Evolutionary conservation across 257 asterid species (phyloP), one percentile per base, ranked within the genome.

Genomic region (Parsonsia alboflavescens): DNA sequence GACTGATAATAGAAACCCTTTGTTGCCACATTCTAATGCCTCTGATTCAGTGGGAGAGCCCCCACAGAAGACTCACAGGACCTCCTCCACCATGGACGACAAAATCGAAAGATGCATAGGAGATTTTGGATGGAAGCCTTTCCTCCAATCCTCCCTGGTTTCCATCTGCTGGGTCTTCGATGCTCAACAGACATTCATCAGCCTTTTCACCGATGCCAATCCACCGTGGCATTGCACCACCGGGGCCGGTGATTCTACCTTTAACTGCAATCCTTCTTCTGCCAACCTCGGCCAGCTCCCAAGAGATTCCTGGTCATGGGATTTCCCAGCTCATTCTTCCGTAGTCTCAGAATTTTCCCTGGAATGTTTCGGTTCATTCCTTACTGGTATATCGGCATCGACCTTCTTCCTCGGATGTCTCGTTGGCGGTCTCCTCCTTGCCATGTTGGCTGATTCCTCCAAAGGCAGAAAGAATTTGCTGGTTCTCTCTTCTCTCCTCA

Each of bases 151-250:
- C 63, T 68, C 80, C 39, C 80, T 89, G 2, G 84, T 88, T 2
- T 87, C 96, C 1, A 62, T 91, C 2, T 86, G 96, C 0, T 91
- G 96, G 92, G 66, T 84, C 68, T 89, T 91, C 78, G 97, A 91
- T 36, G 96, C 93, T 0, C 97, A 91, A 58, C 93, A 84, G 56
- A 73, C 86, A 21, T 91, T 91, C 86, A 84, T 91, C 73, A 81
- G 82, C 28, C 80, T 88, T 44, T 89, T 91, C 59, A 85, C 97
- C 0, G 96, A 91, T 17, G 89, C 86, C 6, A 80, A 77, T 5
- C 96, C 96, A 16, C 71, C 78, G 10, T 86, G 90, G 92, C 84
- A 82, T 54, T 90, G 89, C 42, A 73, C 1, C 21, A 0, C 16
- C 28, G n/a, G 2, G 1, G 2, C 17, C 39, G 39, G 39, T 33